Evolutionary conservation across 2,329 filamentous ascomycete genomes (phyloP).

Genomic region (Venturia pyrina): DNA sequence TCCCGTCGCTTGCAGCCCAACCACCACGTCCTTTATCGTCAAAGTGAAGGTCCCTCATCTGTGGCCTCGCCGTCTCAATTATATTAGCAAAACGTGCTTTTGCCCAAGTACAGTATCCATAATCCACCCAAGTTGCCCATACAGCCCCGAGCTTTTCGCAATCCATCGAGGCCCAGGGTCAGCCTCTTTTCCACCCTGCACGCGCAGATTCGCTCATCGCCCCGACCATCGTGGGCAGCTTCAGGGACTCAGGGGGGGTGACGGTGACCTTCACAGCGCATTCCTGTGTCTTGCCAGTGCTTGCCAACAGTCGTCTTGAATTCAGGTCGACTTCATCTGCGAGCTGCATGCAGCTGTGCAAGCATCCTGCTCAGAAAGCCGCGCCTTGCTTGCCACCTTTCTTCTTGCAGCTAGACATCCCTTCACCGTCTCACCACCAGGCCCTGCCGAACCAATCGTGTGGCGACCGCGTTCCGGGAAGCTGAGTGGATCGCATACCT

Average conservation of each 20-base stretch:
- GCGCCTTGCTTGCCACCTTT: background rate
- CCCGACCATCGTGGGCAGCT: too few relatives aligned
- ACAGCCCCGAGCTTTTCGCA: constrained; percentile 1
- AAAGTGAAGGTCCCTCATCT: background rate
- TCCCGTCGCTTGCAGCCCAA: too few relatives aligned
- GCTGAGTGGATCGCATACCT: background rate
- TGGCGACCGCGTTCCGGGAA: constrained; percentile 2
- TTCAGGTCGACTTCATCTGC: too few relatives aligned
- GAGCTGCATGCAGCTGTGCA: background rate
- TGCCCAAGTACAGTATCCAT: too few relatives aligned
- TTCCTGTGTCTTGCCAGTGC: background rate
- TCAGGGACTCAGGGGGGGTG: too few relatives aligned
- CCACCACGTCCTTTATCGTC: background rate
- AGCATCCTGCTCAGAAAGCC: background rate
- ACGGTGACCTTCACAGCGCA: background rate
- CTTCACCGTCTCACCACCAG: constrained; percentile 2
- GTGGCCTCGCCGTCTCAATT: background rate
- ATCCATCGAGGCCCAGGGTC: background rate
- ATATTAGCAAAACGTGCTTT: background rate
- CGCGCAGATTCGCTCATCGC: background rate
- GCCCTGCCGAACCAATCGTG: background rate
- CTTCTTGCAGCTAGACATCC: background rate
- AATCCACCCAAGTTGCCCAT: background rate
- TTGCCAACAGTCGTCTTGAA: too few relatives aligned
- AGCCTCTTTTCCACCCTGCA: too few relatives aligned